Percentiles rank a stretch among this genome's conserved stretches.
phyloP scores from a whole-genome alignment of 2,329 filamentous ascomycete genomes.

The Pestalotiopsis sp. region DNA sequence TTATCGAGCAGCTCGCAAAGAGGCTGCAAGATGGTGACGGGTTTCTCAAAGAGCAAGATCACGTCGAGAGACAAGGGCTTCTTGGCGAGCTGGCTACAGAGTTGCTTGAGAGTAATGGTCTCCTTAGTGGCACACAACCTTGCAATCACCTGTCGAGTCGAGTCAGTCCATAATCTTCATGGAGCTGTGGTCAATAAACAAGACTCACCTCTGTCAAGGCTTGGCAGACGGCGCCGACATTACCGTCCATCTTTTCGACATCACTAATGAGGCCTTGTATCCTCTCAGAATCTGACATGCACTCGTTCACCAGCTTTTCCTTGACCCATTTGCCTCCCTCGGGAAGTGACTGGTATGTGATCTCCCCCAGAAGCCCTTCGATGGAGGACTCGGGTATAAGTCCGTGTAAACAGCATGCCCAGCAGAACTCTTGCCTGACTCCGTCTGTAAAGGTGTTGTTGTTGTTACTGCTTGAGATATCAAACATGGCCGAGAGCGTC shows the following conservation, averaged over 20 bases:
- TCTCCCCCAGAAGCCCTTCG: slow-evolving; percentile 79
- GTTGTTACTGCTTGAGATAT: slow-evolving; percentile 55
- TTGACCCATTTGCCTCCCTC: slow-evolving; percentile 75
- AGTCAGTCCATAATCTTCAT: not conserved
- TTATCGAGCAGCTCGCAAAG: slow-evolving; percentile 76
- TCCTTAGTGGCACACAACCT: slow-evolving; percentile 73
- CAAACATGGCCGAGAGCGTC: slow-evolving; percentile 61
- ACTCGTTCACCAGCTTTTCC: slow-evolving; percentile 77
- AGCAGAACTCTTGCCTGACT: slow-evolving; percentile 76
- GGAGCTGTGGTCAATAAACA: slow-evolving; percentile 1
- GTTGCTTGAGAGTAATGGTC: slow-evolving; percentile 76
- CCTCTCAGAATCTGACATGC: slow-evolving; percentile 73
- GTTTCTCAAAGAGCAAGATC: slow-evolving; percentile 74
- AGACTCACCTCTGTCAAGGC: slow-evolving; percentile 70
- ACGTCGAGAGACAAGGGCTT: slow-evolving; percentile 75
- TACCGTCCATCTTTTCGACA: slow-evolving; percentile 88
- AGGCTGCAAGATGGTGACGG: slow-evolving; percentile 70
- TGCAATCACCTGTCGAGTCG: slow-evolving; percentile 58
- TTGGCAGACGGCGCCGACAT: slow-evolving; percentile 82
- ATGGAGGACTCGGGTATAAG: slow-evolving; percentile 81
- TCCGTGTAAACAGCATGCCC: slow-evolving; percentile 85
- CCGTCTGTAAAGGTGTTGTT: slow-evolving; percentile 61
- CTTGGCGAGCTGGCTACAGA: slow-evolving; percentile 74
- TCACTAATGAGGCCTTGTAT: slow-evolving; percentile 78
- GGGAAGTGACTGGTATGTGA: slow-evolving; percentile 78